These are phyloP conservation scores for Phoma sp. DNA, from an alignment of 2,329 filamentous ascomycete genomes.

Conservation along the genomic window DNA sequence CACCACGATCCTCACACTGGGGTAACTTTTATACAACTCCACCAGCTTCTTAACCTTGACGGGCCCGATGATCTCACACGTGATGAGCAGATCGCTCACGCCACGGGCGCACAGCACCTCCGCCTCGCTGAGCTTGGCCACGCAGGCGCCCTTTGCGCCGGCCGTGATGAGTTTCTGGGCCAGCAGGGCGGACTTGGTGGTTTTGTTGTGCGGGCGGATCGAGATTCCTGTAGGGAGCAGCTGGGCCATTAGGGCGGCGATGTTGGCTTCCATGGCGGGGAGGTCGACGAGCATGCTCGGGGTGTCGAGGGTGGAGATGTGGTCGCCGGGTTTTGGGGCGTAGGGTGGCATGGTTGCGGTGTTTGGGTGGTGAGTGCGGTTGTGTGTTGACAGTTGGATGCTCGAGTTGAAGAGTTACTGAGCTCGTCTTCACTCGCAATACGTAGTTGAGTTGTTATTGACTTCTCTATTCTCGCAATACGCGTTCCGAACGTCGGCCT, in stretches of 20 bases:
- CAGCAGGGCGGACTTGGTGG: slow-evolving; percentile 57
- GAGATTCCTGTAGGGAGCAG: slow-evolving; percentile 55
- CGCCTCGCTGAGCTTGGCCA: slow-evolving; percentile 58
- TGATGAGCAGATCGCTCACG: slow-evolving; percentile 59
- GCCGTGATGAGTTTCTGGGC: slow-evolving; percentile 54
- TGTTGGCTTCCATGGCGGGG: slow-evolving; percentile 60
- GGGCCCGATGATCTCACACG: slow-evolving; percentile 57
- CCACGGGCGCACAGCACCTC: slow-evolving; percentile 51
- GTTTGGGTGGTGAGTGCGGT: background rate
- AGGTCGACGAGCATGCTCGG: slow-evolving; percentile 64
- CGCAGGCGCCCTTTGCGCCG: slow-evolving; percentile 59
- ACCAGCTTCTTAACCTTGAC: slow-evolving; percentile 57
- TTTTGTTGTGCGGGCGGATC: slow-evolving; percentile 62
- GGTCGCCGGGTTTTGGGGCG: slow-evolving; percentile 52
- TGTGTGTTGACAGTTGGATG: background rate
- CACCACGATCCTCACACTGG: slow-evolving; percentile 54
- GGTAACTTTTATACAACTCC: slow-evolving; percentile 51
- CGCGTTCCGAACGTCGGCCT: background rate
- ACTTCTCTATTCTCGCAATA: background rate
- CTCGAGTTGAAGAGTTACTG: background rate
- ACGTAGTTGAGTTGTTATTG: too few relatives aligned
- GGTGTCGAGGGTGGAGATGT: slow-evolving; percentile 57
- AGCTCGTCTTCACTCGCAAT: background rate
- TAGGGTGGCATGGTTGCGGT: slow-evolving; percentile 38
- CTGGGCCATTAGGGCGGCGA: slow-evolving; percentile 54